Evolutionary conservation across 2,329 filamentous ascomycete species (phyloP), one percentile per base, ranked within the genome.

Genomic region (Cytospora piceae): DNA sequence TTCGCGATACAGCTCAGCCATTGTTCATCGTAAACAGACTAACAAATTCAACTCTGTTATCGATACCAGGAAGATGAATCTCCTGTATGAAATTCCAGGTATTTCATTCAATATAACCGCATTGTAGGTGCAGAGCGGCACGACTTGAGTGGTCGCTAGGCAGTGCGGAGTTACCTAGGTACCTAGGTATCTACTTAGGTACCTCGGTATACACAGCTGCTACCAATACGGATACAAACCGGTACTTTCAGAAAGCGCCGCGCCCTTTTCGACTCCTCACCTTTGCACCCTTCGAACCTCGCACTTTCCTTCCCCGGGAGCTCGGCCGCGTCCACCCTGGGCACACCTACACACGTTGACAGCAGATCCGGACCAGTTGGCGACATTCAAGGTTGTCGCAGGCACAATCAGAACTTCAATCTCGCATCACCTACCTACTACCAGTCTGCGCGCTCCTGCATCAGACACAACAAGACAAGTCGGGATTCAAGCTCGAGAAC

Each of bases 401-500:
- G 42, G n/a, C 42, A 46, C n/a, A n/a, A 11, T 15, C 42, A 11
- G 42, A 46, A n/a, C 8, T 3, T 22, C 42, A 15, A 9, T 46
- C 6, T 22, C 42, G 42, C 42, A n/a, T 22, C 20, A 46, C 20
- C 42, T 9, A 11, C n/a, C 42, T 11, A 17, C n/a, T 12, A 34
- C 11, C 32, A 34, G 3, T 34, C n/a, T n/a, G 42, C 42, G 42
- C 20, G 7, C 6, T 22, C n/a, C n/a, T 22, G n/a, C 20, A 46
- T 46, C 42, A 46, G 2, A 34, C 20, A 42, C 7, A 5, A 42
- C 39, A 42, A 14, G 39, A 42, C 39, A 42, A 17, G 6, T 42
- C 17, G 39, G 42, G 20, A 22, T 46, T n/a, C 20, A 5, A n/a
- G 24, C 14, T n/a, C 58, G 46, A 64, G 62, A 57, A 69, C 67